phyloP scores from a whole-genome alignment of 2,329 filamentous ascomycete species.

The Ophiostoma sp. region DNA sequence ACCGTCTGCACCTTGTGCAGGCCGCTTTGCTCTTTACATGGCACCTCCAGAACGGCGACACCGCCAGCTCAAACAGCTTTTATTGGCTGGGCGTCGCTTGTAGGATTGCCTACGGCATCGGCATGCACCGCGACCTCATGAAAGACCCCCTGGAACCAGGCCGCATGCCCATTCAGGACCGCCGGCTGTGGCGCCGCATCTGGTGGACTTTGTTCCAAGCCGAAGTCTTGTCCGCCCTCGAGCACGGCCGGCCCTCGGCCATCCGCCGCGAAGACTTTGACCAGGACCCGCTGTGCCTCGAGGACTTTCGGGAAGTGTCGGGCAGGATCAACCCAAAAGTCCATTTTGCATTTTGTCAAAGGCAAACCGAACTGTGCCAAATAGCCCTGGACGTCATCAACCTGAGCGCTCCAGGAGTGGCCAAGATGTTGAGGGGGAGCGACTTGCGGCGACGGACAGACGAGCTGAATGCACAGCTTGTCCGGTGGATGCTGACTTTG shows the following conservation, averaged over 20 bases:
- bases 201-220: slow-evolving; percentile 47
- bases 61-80: slow-evolving; percentile 20
- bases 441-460: neutral
- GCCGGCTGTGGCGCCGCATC: slow-evolving; percentile 33
- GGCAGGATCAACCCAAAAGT: slow-evolving; percentile 2
- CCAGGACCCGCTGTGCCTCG: slow-evolving; percentile 45
- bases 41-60: slow-evolving; percentile 26
- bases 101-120: slow-evolving; percentile 21
- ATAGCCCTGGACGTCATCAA: slow-evolving; percentile 17
- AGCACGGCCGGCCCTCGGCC: slow-evolving; percentile 53
- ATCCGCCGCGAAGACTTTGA: slow-evolving; percentile 55
- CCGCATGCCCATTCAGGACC: slow-evolving; percentile 24
- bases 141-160: slow-evolving; percentile 25
- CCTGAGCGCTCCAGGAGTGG: slow-evolving; percentile 12
- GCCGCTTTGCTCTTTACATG: slow-evolving; percentile 24
- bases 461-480: slow-evolving; percentile 20
- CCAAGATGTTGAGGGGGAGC: neutral
- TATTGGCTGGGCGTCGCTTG: slow-evolving; percentile 24
- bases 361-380: slow-evolving; percentile 20
- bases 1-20: slow-evolving; percentile 24
- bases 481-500: slow-evolving; percentile 21
- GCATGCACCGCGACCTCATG: slow-evolving; percentile 23
- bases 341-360: neutral
- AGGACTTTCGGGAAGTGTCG: slow-evolving; percentile 42
- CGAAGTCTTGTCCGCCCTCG: slow-evolving; percentile 40